Conservation (phyloP, 768 basidiomycete species). For the Trametopsis cervina region DNA sequence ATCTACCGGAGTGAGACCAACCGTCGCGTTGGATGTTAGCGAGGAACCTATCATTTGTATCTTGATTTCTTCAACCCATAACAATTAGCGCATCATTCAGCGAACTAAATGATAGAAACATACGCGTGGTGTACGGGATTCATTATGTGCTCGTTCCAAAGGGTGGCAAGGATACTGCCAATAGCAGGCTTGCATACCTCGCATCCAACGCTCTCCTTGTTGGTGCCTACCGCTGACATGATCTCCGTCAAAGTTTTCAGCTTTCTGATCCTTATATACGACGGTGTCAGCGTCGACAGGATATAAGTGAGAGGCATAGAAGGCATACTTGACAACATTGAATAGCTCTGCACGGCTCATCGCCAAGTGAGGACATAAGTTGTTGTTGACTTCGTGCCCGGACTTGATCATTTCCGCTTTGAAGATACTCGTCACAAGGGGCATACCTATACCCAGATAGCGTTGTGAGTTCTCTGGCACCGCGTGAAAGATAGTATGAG, state of each 20-base stretch:
- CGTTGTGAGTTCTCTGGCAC: background rate
- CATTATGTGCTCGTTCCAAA: constrained; percentile 63
- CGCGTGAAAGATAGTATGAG: background rate
- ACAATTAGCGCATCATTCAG: background rate
- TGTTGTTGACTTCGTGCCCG: constrained; percentile 49
- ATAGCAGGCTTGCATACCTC: constrained; percentile 70
- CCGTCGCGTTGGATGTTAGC: constrained; percentile 71
- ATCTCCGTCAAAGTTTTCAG: constrained; percentile 49
- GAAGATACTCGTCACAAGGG: constrained; percentile 41
- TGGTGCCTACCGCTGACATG: constrained; percentile 42
- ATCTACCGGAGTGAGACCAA: no score
- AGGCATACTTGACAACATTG: constrained; percentile 42
- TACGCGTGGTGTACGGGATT: constrained; percentile 49
- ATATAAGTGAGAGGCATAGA: background rate
- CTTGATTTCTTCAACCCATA: constrained; percentile 38
- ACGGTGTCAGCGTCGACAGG: background rate
- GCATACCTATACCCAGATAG: constrained; percentile 32
- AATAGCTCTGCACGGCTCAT: constrained; percentile 64
- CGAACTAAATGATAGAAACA: constrained; percentile 1
- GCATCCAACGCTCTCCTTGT: constrained; percentile 50
- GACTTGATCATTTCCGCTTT: constrained; percentile 58
- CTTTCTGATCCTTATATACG: constrained; percentile 42
- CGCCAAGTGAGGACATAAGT: constrained; percentile 60
- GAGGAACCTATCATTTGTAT: constrained; percentile 62
- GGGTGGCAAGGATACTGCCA: constrained; percentile 41